These are phyloP conservation scores for Trifolium dubium DNA, from an alignment of 306 rosid species.

Conservation along the genomic window DNA sequence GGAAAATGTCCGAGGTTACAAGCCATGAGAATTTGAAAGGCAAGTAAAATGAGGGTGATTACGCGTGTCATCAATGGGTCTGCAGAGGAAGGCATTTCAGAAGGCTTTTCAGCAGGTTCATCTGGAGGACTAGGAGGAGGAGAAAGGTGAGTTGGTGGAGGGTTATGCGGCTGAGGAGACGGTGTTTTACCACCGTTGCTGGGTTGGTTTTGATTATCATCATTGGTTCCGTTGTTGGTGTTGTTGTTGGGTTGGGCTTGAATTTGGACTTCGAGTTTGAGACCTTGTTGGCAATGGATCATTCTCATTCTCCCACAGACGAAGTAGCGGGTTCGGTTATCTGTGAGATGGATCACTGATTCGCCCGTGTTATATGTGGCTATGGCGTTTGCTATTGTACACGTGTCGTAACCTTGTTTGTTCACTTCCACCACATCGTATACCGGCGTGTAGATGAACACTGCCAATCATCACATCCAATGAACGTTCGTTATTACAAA, in stretches of 20 bases:
- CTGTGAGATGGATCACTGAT: slow-evolving; percentile 58
- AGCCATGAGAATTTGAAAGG: too few relatives aligned
- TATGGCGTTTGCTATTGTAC: slow-evolving; percentile 55
- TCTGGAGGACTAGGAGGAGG: background rate
- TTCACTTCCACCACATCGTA: slow-evolving; percentile 77
- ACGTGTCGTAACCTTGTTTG: slow-evolving; percentile 53
- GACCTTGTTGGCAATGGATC: slow-evolving; percentile 72
- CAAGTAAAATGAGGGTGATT: slow-evolving; percentile 15
- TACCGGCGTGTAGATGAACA: slow-evolving; percentile 71
- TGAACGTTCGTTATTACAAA: background rate
- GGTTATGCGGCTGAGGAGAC: background rate
- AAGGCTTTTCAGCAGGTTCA: slow-evolving; percentile 20
- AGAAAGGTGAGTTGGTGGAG: background rate
- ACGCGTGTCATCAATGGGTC: slow-evolving; percentile 36
- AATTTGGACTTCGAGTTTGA: slow-evolving; percentile 64
- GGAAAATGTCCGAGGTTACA: too few relatives aligned
- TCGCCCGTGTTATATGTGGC: slow-evolving; percentile 57
- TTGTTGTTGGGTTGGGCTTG: slow-evolving; percentile 41
- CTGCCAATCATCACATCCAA: slow-evolving; percentile 50
- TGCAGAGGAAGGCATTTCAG: background rate
- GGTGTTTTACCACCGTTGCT: background rate
- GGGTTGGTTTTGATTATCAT: background rate
- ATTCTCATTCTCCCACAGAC: slow-evolving; percentile 70
- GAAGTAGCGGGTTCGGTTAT: slow-evolving; percentile 63
- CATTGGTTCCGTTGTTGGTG: slow-evolving; percentile 41